Evolutionary conservation across 73 alveolate genomes (phyloP), one percentile per base, ranked within the genome.

Genomic region (Halteria grandinella): DNA sequence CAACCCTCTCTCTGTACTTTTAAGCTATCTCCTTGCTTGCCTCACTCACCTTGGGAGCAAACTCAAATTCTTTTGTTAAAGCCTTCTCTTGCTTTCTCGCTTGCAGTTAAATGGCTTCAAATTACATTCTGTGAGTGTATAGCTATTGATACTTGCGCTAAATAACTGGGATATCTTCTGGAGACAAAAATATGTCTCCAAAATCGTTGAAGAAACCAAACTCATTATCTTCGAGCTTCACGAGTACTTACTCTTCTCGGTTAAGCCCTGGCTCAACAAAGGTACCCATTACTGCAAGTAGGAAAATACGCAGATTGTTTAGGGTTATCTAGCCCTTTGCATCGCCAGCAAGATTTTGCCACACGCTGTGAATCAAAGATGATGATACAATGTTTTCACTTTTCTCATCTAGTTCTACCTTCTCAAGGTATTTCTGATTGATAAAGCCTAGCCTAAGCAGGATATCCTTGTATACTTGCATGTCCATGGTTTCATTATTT

Each of bases 241-340:
- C 7, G 8, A 66, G 20, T 4, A 45, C 29, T 44, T 66, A n/a
- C 2, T 66, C 80, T 5, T 14, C 10, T 45, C 69, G 43, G 7
- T 47, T 47, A 15, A 66, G 29, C 11, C 69, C 66, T 7, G 63
- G 66, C 37, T 66, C 80, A 2, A 66, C 64, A 47, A 23, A 66
- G 24, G 66, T 44, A 8, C 80, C 80, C 80, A 66, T 44, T 4
- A 66, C 47, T 1, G 80, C 80, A 5, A 66, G 53, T 21, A 66
- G 29, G 66, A 66, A 18, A n/a, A 66, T 66, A 25, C 80, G 43
- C 32, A 66, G 29, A 32, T 66, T 66, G 28, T 66, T 66, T 1
- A 66, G 32, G 8, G 80, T 66, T 18, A 66, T 32, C 43, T 66
- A 66, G 31, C 21, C 31, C 12, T 47, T 44, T 18, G 6, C 32